A percentile compares a stretch with the other conserved stretches of the same genome.
Evolutionary conservation across 148 eudicot genomes (phyloP).

Genomic region (Pouteria glomerata): DNA sequence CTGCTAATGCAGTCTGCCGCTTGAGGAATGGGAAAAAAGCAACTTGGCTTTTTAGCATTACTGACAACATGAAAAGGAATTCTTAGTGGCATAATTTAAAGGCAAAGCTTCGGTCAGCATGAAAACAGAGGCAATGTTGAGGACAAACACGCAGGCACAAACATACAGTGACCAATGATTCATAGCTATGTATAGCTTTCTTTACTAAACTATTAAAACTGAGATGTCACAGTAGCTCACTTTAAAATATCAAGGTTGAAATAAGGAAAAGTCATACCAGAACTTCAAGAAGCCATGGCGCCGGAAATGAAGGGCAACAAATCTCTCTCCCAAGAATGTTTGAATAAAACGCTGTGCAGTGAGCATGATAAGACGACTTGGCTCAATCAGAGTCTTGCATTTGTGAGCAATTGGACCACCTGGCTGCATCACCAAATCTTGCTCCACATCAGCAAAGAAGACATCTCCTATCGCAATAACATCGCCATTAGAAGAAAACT

Average conservation of each 20-base stretch:
- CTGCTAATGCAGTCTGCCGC: constrained; percentile 81
- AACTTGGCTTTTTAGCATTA: constrained; percentile 89
- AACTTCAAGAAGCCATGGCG: constrained; percentile 95
- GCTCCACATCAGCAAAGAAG: constrained; percentile 85
- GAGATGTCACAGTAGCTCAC: not conserved
- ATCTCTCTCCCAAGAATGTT: constrained; percentile 84
- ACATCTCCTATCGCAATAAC: constrained; percentile 95
- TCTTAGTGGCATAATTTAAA: not conserved
- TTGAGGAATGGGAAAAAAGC: constrained; percentile 94
- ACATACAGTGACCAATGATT: not conserved
- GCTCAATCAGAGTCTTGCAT: constrained; percentile 84
- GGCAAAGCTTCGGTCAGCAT: not conserved
- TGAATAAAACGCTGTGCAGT: constrained; percentile 96
- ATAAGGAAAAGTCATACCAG: constrained; percentile 52
- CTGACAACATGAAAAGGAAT: constrained; percentile 28
- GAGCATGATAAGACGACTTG: constrained; percentile 77
- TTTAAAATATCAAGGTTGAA: not conserved
- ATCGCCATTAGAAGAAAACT: constrained; percentile 66
- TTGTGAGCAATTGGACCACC: constrained; percentile 94
- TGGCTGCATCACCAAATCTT: constrained; percentile 91
- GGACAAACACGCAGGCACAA: not conserved
- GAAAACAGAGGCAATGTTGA: not conserved
- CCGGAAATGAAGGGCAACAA: constrained; percentile 86
- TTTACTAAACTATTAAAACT: not conserved
- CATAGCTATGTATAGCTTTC: not conserved